These are phyloP conservation scores for Apiospora aurea DNA, from an alignment of 2,329 filamentous ascomycete genomes.

Conservation along the genomic window DNA sequence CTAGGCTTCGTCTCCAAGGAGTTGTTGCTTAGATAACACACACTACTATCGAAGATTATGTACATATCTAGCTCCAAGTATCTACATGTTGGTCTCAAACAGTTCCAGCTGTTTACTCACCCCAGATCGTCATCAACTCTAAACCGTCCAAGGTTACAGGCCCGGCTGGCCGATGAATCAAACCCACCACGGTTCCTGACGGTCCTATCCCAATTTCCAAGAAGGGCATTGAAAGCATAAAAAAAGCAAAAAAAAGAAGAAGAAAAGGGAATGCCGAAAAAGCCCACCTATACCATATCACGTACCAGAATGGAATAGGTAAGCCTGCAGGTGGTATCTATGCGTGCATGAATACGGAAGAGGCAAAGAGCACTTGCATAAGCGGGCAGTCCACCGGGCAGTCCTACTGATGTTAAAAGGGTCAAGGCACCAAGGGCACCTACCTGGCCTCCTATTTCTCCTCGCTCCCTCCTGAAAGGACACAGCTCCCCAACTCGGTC, in stretches of 20 bases:
- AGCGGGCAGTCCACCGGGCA: not conserved
- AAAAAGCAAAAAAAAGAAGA: not conserved
- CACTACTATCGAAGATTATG: not conserved
- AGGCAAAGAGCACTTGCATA: not conserved
- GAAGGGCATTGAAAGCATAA: not conserved
- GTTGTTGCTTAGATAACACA: not conserved
- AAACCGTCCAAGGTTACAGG: constrained; percentile 20
- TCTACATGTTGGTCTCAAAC: not conserved
- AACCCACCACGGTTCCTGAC: constrained; percentile 18
- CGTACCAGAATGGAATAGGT: not conserved
- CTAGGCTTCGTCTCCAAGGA: not conserved
- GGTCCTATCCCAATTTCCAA: constrained; percentile 11
- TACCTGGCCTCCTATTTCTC: not conserved
- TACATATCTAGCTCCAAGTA: not conserved
- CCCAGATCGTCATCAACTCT: constrained; percentile 13
- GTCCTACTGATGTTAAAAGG: not conserved
- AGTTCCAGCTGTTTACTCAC: not conserved
- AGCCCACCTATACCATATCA: not conserved
- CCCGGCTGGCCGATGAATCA: not conserved
- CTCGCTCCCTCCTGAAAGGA: not conserved
- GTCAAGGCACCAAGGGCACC: not conserved
- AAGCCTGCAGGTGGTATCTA: not conserved
- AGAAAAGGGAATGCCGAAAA: not conserved
- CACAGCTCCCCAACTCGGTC: not conserved
- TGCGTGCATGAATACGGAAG: not conserved